A percentile compares a stretch with the other conserved stretches of the same genome.
phyloP scores from a whole-genome alignment of 83 land plant species.

The Larix sibirica region DNA sequence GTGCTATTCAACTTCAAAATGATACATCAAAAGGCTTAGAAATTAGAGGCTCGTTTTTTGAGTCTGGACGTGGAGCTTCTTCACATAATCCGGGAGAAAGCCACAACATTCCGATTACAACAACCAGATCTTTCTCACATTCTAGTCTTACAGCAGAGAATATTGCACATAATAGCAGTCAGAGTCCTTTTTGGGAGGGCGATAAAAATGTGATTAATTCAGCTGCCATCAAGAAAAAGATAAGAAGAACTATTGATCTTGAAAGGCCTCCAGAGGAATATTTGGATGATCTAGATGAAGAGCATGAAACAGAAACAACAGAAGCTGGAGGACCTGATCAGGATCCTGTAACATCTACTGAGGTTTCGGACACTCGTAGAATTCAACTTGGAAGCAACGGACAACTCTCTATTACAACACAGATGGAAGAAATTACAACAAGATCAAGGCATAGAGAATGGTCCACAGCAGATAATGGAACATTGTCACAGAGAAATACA shows the following conservation, averaged over 20 bases:
- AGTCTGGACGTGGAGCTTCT: not conserved
- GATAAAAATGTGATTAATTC: conserved; percentile 7
- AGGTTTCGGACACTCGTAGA: not conserved
- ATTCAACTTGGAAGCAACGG: not conserved
- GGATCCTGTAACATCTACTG: conserved; percentile 4
- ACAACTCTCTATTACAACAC: not conserved
- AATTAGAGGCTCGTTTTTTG: not conserved
- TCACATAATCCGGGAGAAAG: conserved; percentile 1
- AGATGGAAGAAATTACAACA: conserved; percentile 1
- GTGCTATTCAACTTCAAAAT: conserved; percentile 1
- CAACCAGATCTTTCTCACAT: not conserved
- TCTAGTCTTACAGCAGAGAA: not conserved
- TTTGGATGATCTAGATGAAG: conserved; percentile 13
- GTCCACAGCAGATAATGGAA: conserved; percentile 10
- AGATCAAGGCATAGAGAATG: conserved; percentile 13
- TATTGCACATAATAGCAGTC: not conserved
- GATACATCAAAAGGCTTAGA: conserved; percentile 5
- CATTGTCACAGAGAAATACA: not conserved
- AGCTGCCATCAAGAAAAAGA: not conserved
- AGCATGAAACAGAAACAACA: conserved; percentile 8
- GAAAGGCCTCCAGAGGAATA: conserved; percentile 17
- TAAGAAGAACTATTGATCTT: conserved; percentile 13
- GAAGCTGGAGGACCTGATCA: conserved; percentile 4
- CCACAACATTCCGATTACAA: not conserved
- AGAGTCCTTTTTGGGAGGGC: not conserved